Conservation (phyloP, 2,329 filamentous ascomycete species). For the Penicillium sp. region DNA sequence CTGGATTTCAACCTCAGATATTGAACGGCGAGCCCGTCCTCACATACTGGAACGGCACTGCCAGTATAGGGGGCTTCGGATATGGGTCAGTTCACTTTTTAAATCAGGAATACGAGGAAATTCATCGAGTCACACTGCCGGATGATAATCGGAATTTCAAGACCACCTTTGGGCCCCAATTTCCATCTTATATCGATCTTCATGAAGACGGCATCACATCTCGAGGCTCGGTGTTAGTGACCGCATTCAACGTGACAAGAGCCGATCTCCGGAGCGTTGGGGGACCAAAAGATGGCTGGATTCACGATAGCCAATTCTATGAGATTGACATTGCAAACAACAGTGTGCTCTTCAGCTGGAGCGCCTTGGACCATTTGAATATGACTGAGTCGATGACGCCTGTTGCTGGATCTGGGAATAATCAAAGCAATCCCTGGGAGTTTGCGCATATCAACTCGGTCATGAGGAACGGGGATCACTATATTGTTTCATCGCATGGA, state of each 20-base stretch:
- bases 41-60: constrained; percentile 8
- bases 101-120: constrained; percentile 26
- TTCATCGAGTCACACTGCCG: constrained; percentile 23
- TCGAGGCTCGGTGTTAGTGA: neutral
- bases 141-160: constrained; percentile 14
- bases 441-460: constrained; percentile 24
- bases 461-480: constrained; percentile 16
- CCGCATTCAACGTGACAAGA: neutral
- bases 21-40: neutral
- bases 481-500: constrained; percentile 22
- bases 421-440: constrained; percentile 18
- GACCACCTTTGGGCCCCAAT: constrained; percentile 11
- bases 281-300: constrained; percentile 27
- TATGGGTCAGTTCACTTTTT: constrained; percentile 25
- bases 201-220: constrained; percentile 28
- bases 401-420: neutral
- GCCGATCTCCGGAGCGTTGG: constrained; percentile 24
- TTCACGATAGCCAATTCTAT: constrained; percentile 31
- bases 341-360: constrained; percentile 29
- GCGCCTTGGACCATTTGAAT: constrained; percentile 23
- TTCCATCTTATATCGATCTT: constrained; percentile 27
- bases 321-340: constrained; percentile 32
- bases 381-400: neutral
- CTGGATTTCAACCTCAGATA: neutral
- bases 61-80: constrained; percentile 23